Conservation (phyloP, 768 basidiomycete genomes). For the Tylopilus rubrobrunneus region DNA sequence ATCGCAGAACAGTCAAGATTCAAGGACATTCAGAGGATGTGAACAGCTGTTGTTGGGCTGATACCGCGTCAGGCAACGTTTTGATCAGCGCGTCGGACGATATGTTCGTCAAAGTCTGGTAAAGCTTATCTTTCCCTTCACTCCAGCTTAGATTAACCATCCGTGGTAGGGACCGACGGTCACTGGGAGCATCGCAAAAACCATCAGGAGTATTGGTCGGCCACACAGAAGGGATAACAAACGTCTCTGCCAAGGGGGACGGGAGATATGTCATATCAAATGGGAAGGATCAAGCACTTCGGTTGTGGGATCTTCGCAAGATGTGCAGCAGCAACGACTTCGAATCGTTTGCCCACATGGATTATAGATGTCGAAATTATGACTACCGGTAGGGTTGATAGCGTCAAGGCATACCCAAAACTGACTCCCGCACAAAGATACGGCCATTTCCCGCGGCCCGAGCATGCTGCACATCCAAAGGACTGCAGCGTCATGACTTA, state of each 20-base stretch:
- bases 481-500: conserved; percentile 97
- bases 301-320: conserved; percentile 91
- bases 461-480: conserved; percentile 63
- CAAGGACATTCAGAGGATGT: conserved; percentile 87
- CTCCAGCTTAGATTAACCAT: neutral
- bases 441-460: conserved; percentile 62
- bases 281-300: conserved; percentile 90
- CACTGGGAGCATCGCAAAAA: conserved; percentile 47
- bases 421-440: conserved; percentile 40
- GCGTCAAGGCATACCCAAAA: neutral
- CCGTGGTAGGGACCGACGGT: conserved; percentile 47
- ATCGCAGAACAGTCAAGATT: conserved; percentile 79
- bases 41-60: conserved; percentile 96
- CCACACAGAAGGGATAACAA: conserved; percentile 94
- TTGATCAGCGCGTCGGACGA: conserved; percentile 96
- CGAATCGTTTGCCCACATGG: conserved; percentile 44
- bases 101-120: conserved; percentile 94
- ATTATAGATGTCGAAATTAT: conserved; percentile 58
- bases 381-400: conserved; percentile 72
- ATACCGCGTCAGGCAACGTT: conserved; percentile 87
- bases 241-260: conserved; percentile 93
- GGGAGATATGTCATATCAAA: conserved; percentile 95
- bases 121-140: neutral
- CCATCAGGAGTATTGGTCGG: conserved; percentile 94
- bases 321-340: conserved; percentile 78